Evolutionary conservation across 2,329 filamentous ascomycete species (phyloP), one percentile per base, ranked within the genome.

Genomic region (Neodidymelliopsis sp.): DNA sequence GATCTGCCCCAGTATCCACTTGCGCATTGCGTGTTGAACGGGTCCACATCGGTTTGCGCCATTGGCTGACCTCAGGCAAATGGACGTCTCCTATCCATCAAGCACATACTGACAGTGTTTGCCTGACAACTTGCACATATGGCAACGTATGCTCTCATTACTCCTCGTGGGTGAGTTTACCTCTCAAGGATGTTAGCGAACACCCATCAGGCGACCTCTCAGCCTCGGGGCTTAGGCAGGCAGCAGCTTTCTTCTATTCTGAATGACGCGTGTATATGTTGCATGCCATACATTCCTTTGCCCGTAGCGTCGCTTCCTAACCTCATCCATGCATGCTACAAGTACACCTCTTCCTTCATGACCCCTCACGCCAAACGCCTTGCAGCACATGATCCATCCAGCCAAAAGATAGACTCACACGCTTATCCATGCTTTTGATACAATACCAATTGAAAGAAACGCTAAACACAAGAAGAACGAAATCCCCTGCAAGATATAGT

Each of bases 1-100:
- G 55, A 63, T 59, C 57, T 56, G 56, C 60, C 60, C 62, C 57
- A 54, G 54, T 49, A 62, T 62, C 55, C 59, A 52, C 61, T 57
- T 52, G 53, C 49, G 43, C 49, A 52, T 42, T 52, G 49, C 49
- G 42, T 38, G 49, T 53, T 57, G 53, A 42, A 42, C n/a, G 48
- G 59, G 30, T 56, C 59, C 60, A 65, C 62, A 50, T 18, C 51
- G 45, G 43, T 50, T 45, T 53, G 40, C 58, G 55, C 54, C 49
- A 49, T 48, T 38, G 30, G 37, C 30, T 28, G 25, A 33, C 27
- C 42, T 31, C 24, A 37, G 22, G 13, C 36, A 41, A 38, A 29
- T 23, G 7, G 8, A 37, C 27, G 28, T 49, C 28, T 37, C 28
- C 9, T 11, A 24, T n/a, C 10, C 9, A 29, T n/a, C n/a, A 23